Percentiles rank a stretch among this genome's conserved stretches.
Conservation (phyloP, 768 basidiomycete species). For the Leccinum longicurvipes region DNA sequence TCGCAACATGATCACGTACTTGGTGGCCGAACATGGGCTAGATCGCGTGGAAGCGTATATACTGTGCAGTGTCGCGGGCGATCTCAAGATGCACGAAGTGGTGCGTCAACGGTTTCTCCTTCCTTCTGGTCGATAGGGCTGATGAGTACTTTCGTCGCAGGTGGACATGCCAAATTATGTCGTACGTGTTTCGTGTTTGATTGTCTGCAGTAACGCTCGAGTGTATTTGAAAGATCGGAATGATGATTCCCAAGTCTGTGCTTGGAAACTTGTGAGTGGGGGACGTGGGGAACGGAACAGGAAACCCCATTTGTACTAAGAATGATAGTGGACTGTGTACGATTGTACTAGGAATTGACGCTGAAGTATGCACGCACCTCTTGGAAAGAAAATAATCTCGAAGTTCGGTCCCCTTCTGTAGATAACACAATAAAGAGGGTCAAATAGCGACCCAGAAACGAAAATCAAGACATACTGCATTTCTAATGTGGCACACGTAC, state of each 20-base stretch:
- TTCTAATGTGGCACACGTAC: too few species aligned
- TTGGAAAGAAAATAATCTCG: background rate
- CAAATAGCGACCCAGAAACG: too few species aligned
- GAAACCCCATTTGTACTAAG: background rate
- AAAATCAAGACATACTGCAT: too few species aligned
- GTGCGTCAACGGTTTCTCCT: constrained; percentile 21
- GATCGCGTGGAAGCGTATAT: constrained; percentile 53
- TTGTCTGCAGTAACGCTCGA: background rate
- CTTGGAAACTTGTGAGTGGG: constrained; percentile 16
- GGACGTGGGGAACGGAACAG: background rate
- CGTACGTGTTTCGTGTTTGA: constrained; percentile 32
- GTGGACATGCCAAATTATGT: constrained; percentile 68
- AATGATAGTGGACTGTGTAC: background rate
- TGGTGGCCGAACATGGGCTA: constrained; percentile 43
- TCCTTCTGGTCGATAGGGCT: background rate
- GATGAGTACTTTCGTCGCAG: constrained; percentile 25
- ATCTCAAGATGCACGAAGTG: constrained; percentile 61
- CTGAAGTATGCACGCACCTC: background rate
- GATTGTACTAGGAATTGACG: background rate
- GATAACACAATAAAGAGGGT: too few species aligned
- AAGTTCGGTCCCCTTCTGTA: too few species aligned
- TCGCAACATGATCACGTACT: constrained; percentile 54
- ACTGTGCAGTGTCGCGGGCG: constrained; percentile 58
- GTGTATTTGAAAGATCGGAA: constrained; percentile 41
- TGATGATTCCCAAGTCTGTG: constrained; percentile 52